Evolutionary conservation across 331 rosid species (phyloP).

Genomic region (Malus hybrid): DNA sequence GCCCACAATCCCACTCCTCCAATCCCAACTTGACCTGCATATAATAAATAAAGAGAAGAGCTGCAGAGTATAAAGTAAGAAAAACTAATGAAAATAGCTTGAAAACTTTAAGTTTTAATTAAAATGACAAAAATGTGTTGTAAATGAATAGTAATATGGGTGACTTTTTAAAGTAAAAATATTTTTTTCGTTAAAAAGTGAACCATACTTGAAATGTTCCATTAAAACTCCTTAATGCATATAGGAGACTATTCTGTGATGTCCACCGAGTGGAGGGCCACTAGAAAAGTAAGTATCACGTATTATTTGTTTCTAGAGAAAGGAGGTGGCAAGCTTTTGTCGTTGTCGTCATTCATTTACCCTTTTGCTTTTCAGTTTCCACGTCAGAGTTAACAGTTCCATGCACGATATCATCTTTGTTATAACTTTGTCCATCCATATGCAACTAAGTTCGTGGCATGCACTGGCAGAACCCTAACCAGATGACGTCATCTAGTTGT

Average conservation of each 20-base stretch:
- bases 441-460: not conserved
- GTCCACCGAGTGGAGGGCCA: slow-evolving; percentile 10
- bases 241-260: not conserved
- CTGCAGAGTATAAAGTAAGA: too few species aligned
- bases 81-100: too few species aligned
- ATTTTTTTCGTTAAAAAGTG: too few species aligned
- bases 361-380: not conserved
- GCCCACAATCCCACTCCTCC: not conserved
- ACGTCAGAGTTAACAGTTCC: not conserved
- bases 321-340: not conserved
- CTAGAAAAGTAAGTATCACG: not conserved
- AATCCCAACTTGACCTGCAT: not conserved
- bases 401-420: not conserved
- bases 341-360: not conserved
- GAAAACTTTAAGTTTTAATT: too few species aligned
- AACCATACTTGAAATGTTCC: accelerated
- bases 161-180: too few species aligned
- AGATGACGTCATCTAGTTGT: slow-evolving; percentile 1
- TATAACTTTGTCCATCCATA: not conserved
- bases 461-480: not conserved
- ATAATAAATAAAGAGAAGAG: too few species aligned
- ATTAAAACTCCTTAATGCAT: too few species aligned
- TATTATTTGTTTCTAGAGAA: not conserved
- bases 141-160: too few species aligned
- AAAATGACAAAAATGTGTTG: too few species aligned